These are phyloP conservation scores for Eucalyptus tenuipes DNA, from an alignment of 345 rosid species.

Conservation along the genomic window DNA sequence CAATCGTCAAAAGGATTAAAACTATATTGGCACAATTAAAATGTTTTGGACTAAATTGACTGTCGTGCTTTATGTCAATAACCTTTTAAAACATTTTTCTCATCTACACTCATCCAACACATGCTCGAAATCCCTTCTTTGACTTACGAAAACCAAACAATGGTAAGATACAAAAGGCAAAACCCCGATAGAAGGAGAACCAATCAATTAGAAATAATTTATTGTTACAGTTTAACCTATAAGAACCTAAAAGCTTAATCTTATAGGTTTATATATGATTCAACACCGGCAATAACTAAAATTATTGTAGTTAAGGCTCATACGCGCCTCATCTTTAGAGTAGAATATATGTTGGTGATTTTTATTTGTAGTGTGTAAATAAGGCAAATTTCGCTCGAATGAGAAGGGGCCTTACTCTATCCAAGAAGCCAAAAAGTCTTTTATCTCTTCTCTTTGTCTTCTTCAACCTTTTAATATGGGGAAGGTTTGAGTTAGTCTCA, in stretches of 20 bases:
- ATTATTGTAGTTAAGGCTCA: background rate
- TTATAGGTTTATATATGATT: background rate
- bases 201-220: background rate
- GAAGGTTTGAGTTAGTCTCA: too few relatives aligned
- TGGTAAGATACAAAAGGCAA: background rate
- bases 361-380: too few relatives aligned
- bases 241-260: background rate
- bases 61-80: accelerated
- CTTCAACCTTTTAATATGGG: too few relatives aligned
- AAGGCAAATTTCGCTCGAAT: too few relatives aligned
- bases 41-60: background rate
- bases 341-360: background rate
- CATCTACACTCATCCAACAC: background rate
- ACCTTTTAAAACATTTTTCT: background rate
- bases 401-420: too few relatives aligned
- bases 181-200: background rate
- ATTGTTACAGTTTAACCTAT: background rate
- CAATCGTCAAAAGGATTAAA: background rate
- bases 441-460: too few relatives aligned
- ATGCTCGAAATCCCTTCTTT: background rate
- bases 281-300: background rate
- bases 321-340: background rate
- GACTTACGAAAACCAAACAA: background rate
- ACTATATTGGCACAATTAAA: background rate
- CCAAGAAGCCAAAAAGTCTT: too few relatives aligned